phyloP scores from a whole-genome alignment of 345 rosid species.

The Salix purpurea region DNA sequence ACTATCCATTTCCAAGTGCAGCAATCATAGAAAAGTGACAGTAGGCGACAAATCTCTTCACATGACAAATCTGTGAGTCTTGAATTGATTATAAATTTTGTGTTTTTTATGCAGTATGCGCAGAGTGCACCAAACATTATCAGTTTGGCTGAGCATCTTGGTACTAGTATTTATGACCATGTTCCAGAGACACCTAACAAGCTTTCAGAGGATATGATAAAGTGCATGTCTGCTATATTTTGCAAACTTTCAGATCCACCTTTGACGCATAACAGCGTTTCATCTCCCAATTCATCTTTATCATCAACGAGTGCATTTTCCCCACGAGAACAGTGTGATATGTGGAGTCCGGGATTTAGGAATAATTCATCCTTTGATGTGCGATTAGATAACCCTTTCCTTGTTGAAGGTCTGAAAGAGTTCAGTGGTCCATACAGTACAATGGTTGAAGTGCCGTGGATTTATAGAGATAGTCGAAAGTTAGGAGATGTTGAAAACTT shows the following conservation, averaged over 20 bases:
- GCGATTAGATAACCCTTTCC: constrained; percentile 76
- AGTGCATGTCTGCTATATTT: constrained; percentile 84
- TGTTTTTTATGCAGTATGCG: constrained; percentile 51
- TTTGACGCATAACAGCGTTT: constrained; percentile 48
- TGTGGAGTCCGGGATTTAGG: constrained; percentile 80
- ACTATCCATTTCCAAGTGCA: constrained; percentile 5
- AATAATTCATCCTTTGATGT: constrained; percentile 72
- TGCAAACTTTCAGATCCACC: constrained; percentile 93
- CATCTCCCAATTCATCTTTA: constrained; percentile 75
- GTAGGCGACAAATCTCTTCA: not conserved
- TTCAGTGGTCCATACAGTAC: constrained; percentile 91
- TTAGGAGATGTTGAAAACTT: constrained; percentile 69
- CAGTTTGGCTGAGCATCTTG: constrained; percentile 94
- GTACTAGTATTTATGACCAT: constrained; percentile 83
- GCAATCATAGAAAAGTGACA: not conserved
- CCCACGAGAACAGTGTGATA: constrained; percentile 63
- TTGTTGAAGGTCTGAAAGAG: constrained; percentile 78
- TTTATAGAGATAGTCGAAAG: constrained; percentile 73
- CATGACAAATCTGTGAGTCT: not conserved
- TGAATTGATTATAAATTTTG: constrained; percentile 11
- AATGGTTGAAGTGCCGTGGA: constrained; percentile 83
- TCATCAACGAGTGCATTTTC: constrained; percentile 71
- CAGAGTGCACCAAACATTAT: constrained; percentile 63
- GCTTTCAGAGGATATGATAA: constrained; percentile 92
- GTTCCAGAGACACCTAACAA: constrained; percentile 85